phyloP scores from a whole-genome alignment of 345 rosid genomes.

The Lepidium aucheri region DNA sequence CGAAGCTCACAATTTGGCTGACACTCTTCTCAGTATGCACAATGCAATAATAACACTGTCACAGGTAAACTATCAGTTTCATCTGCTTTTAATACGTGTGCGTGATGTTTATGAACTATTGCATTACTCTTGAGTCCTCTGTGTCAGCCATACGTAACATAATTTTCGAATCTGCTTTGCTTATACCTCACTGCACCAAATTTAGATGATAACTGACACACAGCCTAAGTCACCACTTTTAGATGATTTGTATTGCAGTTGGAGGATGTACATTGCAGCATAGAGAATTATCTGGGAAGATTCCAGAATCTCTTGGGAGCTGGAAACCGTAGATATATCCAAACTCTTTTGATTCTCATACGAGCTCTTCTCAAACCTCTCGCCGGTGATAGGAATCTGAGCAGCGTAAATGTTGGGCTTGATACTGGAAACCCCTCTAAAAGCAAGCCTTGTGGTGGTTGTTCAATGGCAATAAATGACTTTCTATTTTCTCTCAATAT shows the following conservation, averaged over 20 bases:
- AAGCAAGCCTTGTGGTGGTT: conserved; percentile 27
- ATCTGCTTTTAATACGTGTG: not conserved
- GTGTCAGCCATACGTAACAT: not conserved
- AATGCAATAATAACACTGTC: conserved; percentile 60
- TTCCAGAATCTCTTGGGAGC: conserved; percentile 65
- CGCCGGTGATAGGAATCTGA: conserved; percentile 27
- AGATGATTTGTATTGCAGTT: conserved; percentile 37
- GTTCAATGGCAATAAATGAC: conserved; percentile 76
- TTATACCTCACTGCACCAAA: not conserved
- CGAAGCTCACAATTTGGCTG: conserved; percentile 97
- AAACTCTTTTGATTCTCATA: conserved; percentile 66
- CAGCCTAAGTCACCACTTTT: not conserved
- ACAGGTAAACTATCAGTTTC: conserved; percentile 42
- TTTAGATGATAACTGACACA: not conserved
- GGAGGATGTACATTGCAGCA: conserved; percentile 55
- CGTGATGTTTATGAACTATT: not conserved
- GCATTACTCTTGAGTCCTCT: not conserved
- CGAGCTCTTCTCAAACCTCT: conserved; percentile 57
- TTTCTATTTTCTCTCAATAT: conserved; percentile 72
- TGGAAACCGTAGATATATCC: conserved; percentile 91
- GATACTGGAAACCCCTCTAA: conserved; percentile 30
- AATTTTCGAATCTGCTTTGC: not conserved
- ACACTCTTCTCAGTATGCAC: conserved; percentile 83
- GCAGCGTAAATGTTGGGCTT: conserved; percentile 16
- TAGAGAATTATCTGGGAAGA: conserved; percentile 65